Percentiles rank a stretch among this genome's conserved stretches.
phyloP scores from a whole-genome alignment of 768 basidiomycete species.

The Mycena epipterygia region DNA sequence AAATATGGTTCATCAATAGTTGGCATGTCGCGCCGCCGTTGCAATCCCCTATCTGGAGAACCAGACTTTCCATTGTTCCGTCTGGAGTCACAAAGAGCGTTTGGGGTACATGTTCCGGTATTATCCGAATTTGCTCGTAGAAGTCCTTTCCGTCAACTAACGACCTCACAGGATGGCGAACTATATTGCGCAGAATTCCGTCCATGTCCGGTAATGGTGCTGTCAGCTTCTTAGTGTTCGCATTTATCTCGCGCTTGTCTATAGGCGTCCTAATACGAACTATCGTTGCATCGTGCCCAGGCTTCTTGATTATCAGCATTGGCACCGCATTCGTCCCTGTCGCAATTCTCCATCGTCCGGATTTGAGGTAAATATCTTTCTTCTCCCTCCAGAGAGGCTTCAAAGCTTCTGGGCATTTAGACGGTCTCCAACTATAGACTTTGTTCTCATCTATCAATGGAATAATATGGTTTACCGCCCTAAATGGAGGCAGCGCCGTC shows the following conservation, averaged over 20 bases:
- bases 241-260: constrained; percentile 45
- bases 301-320: constrained; percentile 49
- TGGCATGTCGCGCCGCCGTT: constrained; percentile 54
- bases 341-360: constrained; percentile 43
- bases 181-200: constrained; percentile 43
- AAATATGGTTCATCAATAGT: constrained; percentile 58
- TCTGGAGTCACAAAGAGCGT: constrained; percentile 46
- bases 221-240: constrained; percentile 44
- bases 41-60: constrained; percentile 48
- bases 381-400: constrained; percentile 44
- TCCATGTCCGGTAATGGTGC: constrained; percentile 36
- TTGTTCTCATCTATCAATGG: constrained; percentile 47
- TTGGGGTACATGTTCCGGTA: constrained; percentile 40
- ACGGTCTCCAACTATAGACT: constrained; percentile 46
- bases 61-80: constrained; percentile 52
- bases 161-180: constrained; percentile 36
- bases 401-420: constrained; percentile 48
- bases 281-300: background rate
- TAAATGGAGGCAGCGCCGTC: constrained; percentile 39
- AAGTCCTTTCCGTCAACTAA: constrained; percentile 53
- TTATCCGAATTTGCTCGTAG: constrained; percentile 56
- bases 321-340: too few species aligned
- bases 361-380: constrained; percentile 35
- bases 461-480: constrained; percentile 50
- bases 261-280: constrained; percentile 42